These are phyloP conservation scores for Globisporangium lucens DNA, from an alignment of 352 stramenopile species.

Conservation along the genomic window DNA sequence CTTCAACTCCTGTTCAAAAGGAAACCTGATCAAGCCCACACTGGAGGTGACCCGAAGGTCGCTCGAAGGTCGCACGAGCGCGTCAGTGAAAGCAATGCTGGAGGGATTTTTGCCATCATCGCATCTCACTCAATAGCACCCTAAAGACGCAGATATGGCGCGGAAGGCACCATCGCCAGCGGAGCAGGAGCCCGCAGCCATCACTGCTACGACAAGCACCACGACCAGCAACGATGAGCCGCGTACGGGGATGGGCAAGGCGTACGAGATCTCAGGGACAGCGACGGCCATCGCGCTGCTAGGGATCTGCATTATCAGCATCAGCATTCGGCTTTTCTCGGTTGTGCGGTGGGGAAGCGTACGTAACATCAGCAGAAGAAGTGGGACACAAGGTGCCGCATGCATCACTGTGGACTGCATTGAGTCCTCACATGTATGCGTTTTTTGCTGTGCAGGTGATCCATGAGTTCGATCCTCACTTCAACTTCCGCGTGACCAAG, in stretches of 20 bases:
- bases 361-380: constrained; percentile 14
- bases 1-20: constrained; percentile 18
- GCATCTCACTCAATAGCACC: not conserved
- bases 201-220: not conserved
- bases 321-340: constrained; percentile 90
- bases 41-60: constrained; percentile 41
- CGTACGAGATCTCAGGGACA: constrained; percentile 24
- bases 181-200: not conserved
- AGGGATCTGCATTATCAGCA: constrained; percentile 85
- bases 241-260: not conserved
- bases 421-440: not conserved
- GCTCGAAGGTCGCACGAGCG: constrained; percentile 19
- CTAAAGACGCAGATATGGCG: not conserved
- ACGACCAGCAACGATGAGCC: not conserved
- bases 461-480: constrained; percentile 95
- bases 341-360: constrained; percentile 89
- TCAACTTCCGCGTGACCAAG: constrained; percentile 99
- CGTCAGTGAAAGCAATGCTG: not conserved
- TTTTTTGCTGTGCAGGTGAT: constrained; percentile 56
- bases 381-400: too few species aligned
- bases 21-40: not conserved
- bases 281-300: constrained; percentile 49
- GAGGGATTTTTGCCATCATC: constrained; percentile 5
- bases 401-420: not conserved
- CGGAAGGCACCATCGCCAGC: not conserved